These are phyloP conservation scores for Aciculoconidium aculeatum DNA, from an alignment of 805 yeast species.

Conservation along the genomic window DNA sequence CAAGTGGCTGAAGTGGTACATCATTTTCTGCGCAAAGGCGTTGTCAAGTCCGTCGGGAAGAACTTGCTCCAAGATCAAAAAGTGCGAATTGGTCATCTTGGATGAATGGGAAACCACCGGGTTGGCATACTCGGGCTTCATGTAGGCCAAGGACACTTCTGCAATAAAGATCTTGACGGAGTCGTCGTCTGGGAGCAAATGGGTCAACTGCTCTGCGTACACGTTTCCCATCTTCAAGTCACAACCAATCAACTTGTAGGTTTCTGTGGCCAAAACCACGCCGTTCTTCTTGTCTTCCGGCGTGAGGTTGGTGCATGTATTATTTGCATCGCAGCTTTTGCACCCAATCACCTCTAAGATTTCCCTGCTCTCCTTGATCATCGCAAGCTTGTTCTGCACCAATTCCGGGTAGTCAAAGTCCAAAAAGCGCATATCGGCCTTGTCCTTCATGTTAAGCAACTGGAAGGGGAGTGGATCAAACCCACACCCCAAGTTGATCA, in stretches of 20 bases:
- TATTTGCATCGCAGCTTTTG: conserved; percentile 4
- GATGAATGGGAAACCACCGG: conserved; percentile 48
- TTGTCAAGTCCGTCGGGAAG: conserved; percentile 58
- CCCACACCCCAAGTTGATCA: conserved; percentile 78
- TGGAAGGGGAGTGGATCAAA: conserved; percentile 44
- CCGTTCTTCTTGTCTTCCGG: conserved; percentile 15
- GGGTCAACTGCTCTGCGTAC: conserved; percentile 27
- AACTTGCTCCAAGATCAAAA: conserved; percentile 64
- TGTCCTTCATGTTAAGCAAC: conserved; percentile 19
- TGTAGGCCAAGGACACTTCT: conserved; percentile 78
- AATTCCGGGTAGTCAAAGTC: conserved; percentile 77
- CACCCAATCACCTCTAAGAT: conserved; percentile 42
- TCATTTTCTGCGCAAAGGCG: conserved; percentile 71
- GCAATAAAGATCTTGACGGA: conserved; percentile 60
- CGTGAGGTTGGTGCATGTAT: not conserved
- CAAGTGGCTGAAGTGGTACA: conserved; percentile 60
- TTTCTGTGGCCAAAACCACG: conserved; percentile 27
- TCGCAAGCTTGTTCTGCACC: conserved; percentile 46
- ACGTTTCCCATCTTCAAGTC: conserved; percentile 47
- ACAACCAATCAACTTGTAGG: conserved; percentile 60
- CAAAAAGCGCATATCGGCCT: conserved; percentile 38
- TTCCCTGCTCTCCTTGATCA: conserved; percentile 46
- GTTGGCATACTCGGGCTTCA: conserved; percentile 64
- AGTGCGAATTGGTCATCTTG: conserved; percentile 46
- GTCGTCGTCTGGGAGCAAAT: conserved; percentile 19